Conservation (phyloP, 495 filamentous ascomycete genomes). For the Penicillium salamii region DNA sequence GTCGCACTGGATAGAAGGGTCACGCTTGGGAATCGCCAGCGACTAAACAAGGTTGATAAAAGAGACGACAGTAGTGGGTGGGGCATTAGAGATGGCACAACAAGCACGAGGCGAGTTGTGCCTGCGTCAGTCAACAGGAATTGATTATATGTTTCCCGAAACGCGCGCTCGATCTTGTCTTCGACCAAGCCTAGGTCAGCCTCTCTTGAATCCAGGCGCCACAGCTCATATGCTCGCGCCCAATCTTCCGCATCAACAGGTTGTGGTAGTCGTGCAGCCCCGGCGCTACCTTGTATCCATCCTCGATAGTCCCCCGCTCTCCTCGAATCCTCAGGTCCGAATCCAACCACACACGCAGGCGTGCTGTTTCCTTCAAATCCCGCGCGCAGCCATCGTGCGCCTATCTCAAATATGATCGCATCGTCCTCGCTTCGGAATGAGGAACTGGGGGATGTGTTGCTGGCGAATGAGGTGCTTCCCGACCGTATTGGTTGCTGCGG, state of each 20-base stretch:
- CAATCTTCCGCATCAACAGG: conserved; percentile 57
- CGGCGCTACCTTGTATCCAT: conserved; percentile 48
- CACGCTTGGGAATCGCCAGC: conserved; percentile 77
- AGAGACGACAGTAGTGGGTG: conserved; percentile 72
- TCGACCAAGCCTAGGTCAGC: conserved; percentile 75
- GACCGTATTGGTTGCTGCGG: conserved; percentile 38
- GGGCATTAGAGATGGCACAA: conserved; percentile 74
- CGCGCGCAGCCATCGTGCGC: conserved; percentile 71
- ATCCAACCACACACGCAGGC: conserved; percentile 69
- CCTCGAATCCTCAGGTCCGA: conserved; percentile 70
- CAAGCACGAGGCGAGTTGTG: conserved; percentile 68
- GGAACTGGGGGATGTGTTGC: conserved; percentile 67
- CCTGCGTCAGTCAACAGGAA: conserved; percentile 74
- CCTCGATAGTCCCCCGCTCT: conserved; percentile 78
- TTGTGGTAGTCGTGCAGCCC: conserved; percentile 15
- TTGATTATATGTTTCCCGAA: conserved; percentile 84
- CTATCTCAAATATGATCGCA: conserved; percentile 76
- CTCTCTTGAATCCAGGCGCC: conserved; percentile 68
- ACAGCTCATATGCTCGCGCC: conserved; percentile 75
- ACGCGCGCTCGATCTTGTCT: conserved; percentile 81
- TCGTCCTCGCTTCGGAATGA: conserved; percentile 82
- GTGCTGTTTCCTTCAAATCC: conserved; percentile 80
- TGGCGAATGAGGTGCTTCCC: conserved; percentile 47
- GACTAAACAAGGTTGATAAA: conserved; percentile 72
- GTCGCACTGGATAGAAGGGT: conserved; percentile 74